These are phyloP conservation scores for Pythium aristosporum DNA, from an alignment of 352 stramenopile species.

Conservation along the genomic window DNA sequence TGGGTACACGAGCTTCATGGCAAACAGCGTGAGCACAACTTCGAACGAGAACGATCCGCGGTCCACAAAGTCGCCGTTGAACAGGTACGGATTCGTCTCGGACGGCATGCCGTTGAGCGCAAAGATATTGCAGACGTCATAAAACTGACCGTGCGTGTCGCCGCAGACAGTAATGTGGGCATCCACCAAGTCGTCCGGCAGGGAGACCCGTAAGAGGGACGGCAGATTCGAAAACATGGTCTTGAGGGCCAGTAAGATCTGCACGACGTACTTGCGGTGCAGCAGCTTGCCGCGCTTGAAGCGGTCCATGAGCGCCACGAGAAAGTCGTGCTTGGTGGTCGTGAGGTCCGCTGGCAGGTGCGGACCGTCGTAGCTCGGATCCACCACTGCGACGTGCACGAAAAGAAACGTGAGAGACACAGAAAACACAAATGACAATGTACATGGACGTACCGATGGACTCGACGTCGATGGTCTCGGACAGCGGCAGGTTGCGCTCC, in stretches of 20 bases:
- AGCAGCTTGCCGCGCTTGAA: constrained; percentile 98
- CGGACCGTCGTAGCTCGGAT: constrained; percentile 79
- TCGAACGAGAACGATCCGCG: constrained; percentile 98
- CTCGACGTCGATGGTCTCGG: constrained; percentile 91
- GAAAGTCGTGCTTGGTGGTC: constrained; percentile 80
- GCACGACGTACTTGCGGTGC: constrained; percentile 97
- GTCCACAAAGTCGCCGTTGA: constrained; percentile 99
- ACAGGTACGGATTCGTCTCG: constrained; percentile 97
- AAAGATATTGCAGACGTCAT: constrained; percentile 99
- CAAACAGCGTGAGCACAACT: constrained; percentile 97
- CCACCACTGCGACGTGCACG: constrained; percentile 40
- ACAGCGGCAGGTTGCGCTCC: constrained; percentile 92
- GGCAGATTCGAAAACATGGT: constrained; percentile 87
- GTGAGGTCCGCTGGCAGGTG: constrained; percentile 54
- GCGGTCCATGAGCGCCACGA: constrained; percentile 92
- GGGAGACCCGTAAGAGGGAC: constrained; percentile 88
- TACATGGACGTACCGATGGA: constrained; percentile 43
- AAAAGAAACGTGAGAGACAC: not conserved
- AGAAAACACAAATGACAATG: not conserved
- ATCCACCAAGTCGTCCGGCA: constrained; percentile 49
- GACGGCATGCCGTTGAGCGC: constrained; percentile 96
- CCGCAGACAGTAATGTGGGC: constrained; percentile 95
- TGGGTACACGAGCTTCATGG: constrained; percentile 96
- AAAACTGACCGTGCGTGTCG: constrained; percentile 99
- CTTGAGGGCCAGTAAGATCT: constrained; percentile 94